phyloP scores from a whole-genome alignment of 1,139 yeast species.

The Hansenula lynferdii region DNA sequence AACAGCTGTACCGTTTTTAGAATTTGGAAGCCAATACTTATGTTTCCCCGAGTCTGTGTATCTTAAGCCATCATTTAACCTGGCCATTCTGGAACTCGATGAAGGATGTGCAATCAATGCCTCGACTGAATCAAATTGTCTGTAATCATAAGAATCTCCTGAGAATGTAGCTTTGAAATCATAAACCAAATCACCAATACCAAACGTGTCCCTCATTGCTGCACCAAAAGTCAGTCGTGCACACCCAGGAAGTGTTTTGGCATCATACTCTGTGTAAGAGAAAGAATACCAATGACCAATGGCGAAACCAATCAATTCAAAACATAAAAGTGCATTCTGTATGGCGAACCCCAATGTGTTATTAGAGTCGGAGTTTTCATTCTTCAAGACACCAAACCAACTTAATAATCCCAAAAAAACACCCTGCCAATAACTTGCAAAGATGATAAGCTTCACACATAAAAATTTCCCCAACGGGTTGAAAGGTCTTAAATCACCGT shows the following conservation, averaged over 20 bases:
- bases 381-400: constrained; percentile 45
- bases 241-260: constrained; percentile 53
- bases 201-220: constrained; percentile 76
- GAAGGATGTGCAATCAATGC: constrained; percentile 66
- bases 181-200: constrained; percentile 64
- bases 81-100: constrained; percentile 59
- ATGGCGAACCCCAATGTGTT: constrained; percentile 50
- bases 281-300: constrained; percentile 86
- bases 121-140: constrained; percentile 78
- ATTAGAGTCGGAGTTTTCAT: constrained; percentile 26
- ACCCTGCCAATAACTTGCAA: constrained; percentile 7
- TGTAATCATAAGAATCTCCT: constrained; percentile 77
- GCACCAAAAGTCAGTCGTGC: constrained; percentile 56
- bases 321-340: constrained; percentile 76
- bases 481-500: constrained; percentile 70
- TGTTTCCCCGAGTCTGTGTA: constrained; percentile 74
- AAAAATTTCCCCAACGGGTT: constrained; percentile 90
- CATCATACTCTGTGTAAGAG: constrained; percentile 67
- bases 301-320: constrained; percentile 84
- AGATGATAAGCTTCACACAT: constrained; percentile 83
- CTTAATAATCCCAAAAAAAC: constrained; percentile 52
- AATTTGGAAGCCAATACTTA: constrained; percentile 75
- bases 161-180: constrained; percentile 75
- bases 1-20: constrained; percentile 3
- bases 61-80: constrained; percentile 80